Conservation (phyloP, 2,329 filamentous ascomycete species). For the Fonsecaea monophora region DNA sequence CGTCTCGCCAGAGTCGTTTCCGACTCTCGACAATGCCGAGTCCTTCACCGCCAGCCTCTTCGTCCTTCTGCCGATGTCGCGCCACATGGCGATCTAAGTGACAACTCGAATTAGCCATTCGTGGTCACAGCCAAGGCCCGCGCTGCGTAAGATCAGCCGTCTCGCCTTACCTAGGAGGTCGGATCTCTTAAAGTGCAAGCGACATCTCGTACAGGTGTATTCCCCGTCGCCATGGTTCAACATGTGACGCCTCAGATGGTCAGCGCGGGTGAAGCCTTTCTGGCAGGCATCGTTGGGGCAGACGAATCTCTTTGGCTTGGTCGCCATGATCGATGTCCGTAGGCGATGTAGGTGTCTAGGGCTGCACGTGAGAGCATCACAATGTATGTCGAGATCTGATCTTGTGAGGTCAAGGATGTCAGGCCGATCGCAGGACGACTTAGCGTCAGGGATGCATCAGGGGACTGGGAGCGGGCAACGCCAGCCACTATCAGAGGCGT, state of each 20-base stretch:
- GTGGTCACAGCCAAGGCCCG: background rate
- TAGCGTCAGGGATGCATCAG: background rate
- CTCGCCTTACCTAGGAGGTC: slow-evolving; percentile 61
- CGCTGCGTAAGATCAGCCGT: slow-evolving; percentile 11
- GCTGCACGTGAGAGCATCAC: background rate
- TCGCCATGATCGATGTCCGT: background rate
- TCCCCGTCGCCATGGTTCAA: slow-evolving; percentile 63
- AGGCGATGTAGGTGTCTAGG: background rate
- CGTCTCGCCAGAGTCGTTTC: slow-evolving; percentile 58
- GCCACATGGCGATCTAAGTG: slow-evolving; percentile 63
- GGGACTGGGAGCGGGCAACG: too few relatives aligned
- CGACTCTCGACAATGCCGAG: slow-evolving; percentile 57
- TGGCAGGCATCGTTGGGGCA: slow-evolving; percentile 48
- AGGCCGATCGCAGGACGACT: background rate
- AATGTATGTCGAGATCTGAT: background rate
- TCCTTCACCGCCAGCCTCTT: slow-evolving; percentile 58
- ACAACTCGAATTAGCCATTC: slow-evolving; percentile 24
- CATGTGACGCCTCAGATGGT: slow-evolving; percentile 61
- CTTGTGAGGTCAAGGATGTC: background rate
- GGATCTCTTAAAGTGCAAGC: slow-evolving; percentile 66
- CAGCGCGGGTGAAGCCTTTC: slow-evolving; percentile 63
- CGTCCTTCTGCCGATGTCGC: slow-evolving; percentile 59
- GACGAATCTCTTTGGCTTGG: slow-evolving; percentile 18
- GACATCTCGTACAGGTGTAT: slow-evolving; percentile 65
- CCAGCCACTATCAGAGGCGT: too few relatives aligned